Percentiles rank a stretch among this genome's conserved stretches.
These are phyloP conservation scores for Ceratocystis diversiconidia DNA, from an alignment of 2,329 filamentous ascomycete species.

Conservation along the genomic window DNA sequence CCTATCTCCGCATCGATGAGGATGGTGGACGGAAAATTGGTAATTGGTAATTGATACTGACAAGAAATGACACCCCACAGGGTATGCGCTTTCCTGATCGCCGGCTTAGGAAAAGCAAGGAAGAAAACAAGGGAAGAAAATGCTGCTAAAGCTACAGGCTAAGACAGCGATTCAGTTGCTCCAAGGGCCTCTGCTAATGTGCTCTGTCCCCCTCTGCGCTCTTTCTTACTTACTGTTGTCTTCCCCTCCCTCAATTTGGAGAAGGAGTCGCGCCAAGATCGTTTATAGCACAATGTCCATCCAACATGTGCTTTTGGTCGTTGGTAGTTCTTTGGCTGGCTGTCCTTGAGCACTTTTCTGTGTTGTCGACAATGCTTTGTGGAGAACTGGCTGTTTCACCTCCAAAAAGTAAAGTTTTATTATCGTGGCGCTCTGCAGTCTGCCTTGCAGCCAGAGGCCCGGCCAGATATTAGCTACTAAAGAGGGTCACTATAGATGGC, in stretches of 20 bases:
- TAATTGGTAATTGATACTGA: too few species aligned
- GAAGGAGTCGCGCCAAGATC: not conserved
- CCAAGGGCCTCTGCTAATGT: too few species aligned
- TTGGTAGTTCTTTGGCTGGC: not conserved
- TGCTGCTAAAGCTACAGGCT: too few species aligned
- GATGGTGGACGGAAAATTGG: too few species aligned
- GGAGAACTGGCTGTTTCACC: not conserved
- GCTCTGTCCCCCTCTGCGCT: not conserved
- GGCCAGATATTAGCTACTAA: not conserved
- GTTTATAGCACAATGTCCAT: not conserved
- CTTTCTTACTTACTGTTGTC: not conserved
- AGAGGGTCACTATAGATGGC: not conserved
- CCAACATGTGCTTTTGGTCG: not conserved
- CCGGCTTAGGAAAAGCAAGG: too few species aligned
- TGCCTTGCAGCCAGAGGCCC: not conserved
- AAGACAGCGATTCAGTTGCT: too few species aligned
- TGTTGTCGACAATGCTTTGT: constrained; percentile 1
- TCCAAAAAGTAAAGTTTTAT: not conserved
- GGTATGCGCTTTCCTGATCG: too few species aligned
- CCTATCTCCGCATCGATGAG: too few species aligned
- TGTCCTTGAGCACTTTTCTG: not conserved
- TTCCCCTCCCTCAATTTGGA: not conserved
- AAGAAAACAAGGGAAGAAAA: too few species aligned
- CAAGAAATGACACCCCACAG: too few species aligned
- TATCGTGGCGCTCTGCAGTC: not conserved